Evolutionary conservation across 768 basidiomycete species (phyloP).

Genomic region (Pholiota molesta): DNA sequence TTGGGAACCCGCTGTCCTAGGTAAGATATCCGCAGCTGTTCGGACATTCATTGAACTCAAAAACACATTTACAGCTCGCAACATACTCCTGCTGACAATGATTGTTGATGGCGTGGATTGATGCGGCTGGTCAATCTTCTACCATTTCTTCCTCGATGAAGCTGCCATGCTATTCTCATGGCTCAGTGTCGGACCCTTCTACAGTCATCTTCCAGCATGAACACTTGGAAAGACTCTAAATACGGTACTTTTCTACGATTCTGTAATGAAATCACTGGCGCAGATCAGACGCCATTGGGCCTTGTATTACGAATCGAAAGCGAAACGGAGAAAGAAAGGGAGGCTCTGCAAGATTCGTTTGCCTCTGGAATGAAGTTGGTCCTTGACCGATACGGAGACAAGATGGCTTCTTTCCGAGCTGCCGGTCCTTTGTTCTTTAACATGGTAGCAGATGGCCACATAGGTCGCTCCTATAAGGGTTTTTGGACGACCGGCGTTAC

Average conservation of each 20-base stretch:
- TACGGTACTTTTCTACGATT: slow-evolving; percentile 43
- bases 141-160: slow-evolving; percentile 48
- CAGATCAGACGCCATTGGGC: slow-evolving; percentile 45
- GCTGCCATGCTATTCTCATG: slow-evolving; percentile 33
- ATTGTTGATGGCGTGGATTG: slow-evolving; percentile 33
- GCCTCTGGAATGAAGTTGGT: slow-evolving; percentile 22
- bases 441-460: neutral
- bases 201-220: slow-evolving; percentile 31
- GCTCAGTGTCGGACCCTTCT: slow-evolving; percentile 43
- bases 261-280: slow-evolving; percentile 37
- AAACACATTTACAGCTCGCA: slow-evolving; percentile 41
- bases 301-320: slow-evolving; percentile 32
- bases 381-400: slow-evolving; percentile 3
- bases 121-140: slow-evolving; percentile 50
- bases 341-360: slow-evolving; percentile 26
- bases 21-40: slow-evolving; percentile 23
- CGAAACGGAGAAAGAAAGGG: slow-evolving; percentile 23
- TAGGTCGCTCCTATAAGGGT: slow-evolving; percentile 15
- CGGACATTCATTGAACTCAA: neutral
- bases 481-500: slow-evolving; percentile 49
- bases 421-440: slow-evolving; percentile 37
- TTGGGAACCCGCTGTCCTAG: slow-evolving; percentile 49
- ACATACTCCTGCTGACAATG: slow-evolving; percentile 48
- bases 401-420: slow-evolving; percentile 29
- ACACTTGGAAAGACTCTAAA: slow-evolving; percentile 40